phyloP scores from a whole-genome alignment of 2,329 filamentous ascomycete species.

The Exophiala alcalophila region DNA sequence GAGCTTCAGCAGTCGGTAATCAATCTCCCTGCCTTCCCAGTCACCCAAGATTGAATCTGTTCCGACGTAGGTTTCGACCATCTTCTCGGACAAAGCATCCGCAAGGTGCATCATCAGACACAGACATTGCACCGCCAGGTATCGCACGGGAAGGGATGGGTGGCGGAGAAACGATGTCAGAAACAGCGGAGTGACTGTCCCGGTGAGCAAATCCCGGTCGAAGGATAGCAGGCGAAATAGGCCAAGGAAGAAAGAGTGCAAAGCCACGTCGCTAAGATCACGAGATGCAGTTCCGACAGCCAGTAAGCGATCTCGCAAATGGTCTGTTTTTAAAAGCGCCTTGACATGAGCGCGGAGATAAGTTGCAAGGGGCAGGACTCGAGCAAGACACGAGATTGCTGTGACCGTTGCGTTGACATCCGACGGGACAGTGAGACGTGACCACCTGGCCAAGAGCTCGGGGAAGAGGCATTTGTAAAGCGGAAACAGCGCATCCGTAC shows the following conservation, averaged over 20 bases:
- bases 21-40: slow-evolving; percentile 72
- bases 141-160: slow-evolving; percentile 61
- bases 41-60: slow-evolving; percentile 62
- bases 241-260: slow-evolving; percentile 59
- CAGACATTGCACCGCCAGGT: slow-evolving; percentile 77
- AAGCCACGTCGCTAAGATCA: slow-evolving; percentile 37
- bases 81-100: slow-evolving; percentile 71
- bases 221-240: slow-evolving; percentile 77
- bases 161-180: slow-evolving; percentile 68
- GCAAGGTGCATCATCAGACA: slow-evolving; percentile 75
- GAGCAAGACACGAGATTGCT: slow-evolving; percentile 35
- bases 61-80: slow-evolving; percentile 65
- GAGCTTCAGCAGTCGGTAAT: slow-evolving; percentile 70
- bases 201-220: slow-evolving; percentile 66
- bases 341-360: slow-evolving; percentile 24
- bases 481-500: slow-evolving; percentile 70
- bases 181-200: slow-evolving; percentile 61
- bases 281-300: slow-evolving; percentile 1
- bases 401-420: slow-evolving; percentile 31
- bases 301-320: slow-evolving; percentile 1
- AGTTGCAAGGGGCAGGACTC: slow-evolving; percentile 25
- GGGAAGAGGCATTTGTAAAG: slow-evolving; percentile 73
- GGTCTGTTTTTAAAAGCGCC: slow-evolving; percentile 8
- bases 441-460: slow-evolving; percentile 80
- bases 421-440: slow-evolving; percentile 34